Base-by-base conservation (phyloP, 2,329 filamentous ascomycete species). In the Fusarium sublunatum region DNA sequence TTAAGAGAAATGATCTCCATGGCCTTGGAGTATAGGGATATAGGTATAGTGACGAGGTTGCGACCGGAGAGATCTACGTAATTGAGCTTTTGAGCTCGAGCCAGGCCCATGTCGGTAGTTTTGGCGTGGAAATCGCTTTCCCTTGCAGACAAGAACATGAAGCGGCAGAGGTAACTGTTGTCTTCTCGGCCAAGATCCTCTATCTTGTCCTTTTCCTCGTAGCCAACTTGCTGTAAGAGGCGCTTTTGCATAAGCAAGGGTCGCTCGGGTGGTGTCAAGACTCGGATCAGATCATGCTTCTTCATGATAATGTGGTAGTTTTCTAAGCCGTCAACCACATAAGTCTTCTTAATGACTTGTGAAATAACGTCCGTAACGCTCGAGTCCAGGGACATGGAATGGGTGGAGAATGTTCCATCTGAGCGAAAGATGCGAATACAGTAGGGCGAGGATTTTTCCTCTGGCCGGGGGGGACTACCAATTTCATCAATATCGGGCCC, bases 231-330 rank as follows among this genome's bases (percentile, higher is more conserved):
- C 76, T 97, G 90, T 15, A 99, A 80, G 15, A 99, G 83, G 43
- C 89, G 86, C 77, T 97, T 98, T 75, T 99, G 95, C 72, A 99
- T 92, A 24, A 95, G 83, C 32, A 98, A 83, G 1, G 95, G 95
- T 40, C 92, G 86, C 77, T 99, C 95, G 12, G 84, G 83, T 5
- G 88, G 84, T 46, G 88, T 86, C 11, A 99, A 83, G 57, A 97
- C 91, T 41, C 93, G 87, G 15, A 92, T 90, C 22, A 96, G 85
- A 68, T 96, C 92, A 74, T 97, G 93, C 78, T 96, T 97, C 69
- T 91, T 92, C 81, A 99, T 86, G 36, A 98, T 90, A 58, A 99
- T 96, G 74, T 97, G 92, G 75, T 97, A 99, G 68, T 97, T 97
- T 70, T 95, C 91, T 55, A 96, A 79, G 63, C 92, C 91, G 69